phyloP scores from a whole-genome alignment of 345 rosid species.

The Odontarrhena argentea region DNA sequence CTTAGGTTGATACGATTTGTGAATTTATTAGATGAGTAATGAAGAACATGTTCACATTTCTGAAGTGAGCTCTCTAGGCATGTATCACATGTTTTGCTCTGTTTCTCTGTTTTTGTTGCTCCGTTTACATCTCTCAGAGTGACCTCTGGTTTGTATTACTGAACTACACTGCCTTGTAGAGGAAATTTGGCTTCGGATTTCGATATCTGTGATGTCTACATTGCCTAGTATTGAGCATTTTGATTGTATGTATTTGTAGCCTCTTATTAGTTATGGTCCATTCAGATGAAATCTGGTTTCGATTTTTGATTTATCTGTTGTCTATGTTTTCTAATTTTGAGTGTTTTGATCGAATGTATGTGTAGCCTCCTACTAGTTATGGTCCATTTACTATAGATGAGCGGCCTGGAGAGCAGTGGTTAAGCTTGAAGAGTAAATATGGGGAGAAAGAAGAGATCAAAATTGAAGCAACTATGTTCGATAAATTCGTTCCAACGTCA shows the following conservation, averaged over 20 bases:
- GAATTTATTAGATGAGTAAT: background rate
- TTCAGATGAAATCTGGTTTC: background rate
- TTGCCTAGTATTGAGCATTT: slow-evolving; percentile 9
- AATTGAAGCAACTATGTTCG: slow-evolving; percentile 88
- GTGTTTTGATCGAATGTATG: background rate
- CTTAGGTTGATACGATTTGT: slow-evolving; percentile 2
- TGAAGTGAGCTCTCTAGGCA: background rate
- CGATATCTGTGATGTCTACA: background rate
- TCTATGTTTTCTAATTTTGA: background rate
- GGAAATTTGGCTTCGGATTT: background rate
- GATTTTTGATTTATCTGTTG: background rate
- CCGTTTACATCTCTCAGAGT: background rate
- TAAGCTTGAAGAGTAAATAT: slow-evolving; percentile 62
- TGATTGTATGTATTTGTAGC: slow-evolving; percentile 47
- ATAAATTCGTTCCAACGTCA: slow-evolving; percentile 56
- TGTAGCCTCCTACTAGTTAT: slow-evolving; percentile 57
- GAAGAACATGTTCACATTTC: slow-evolving; percentile 11
- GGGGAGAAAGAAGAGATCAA: slow-evolving; percentile 68
- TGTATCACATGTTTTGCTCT: too few species aligned
- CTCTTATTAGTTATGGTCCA: slow-evolving; percentile 46
- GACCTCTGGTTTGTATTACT: background rate
- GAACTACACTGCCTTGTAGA: background rate
- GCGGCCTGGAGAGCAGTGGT: slow-evolving; percentile 89
- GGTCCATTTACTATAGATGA: slow-evolving; percentile 63
- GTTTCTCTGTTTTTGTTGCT: too few species aligned